Evolutionary conservation across 192 early-diverging fungal genomes (phyloP).

Genomic region (Cetraspora pellucida): DNA sequence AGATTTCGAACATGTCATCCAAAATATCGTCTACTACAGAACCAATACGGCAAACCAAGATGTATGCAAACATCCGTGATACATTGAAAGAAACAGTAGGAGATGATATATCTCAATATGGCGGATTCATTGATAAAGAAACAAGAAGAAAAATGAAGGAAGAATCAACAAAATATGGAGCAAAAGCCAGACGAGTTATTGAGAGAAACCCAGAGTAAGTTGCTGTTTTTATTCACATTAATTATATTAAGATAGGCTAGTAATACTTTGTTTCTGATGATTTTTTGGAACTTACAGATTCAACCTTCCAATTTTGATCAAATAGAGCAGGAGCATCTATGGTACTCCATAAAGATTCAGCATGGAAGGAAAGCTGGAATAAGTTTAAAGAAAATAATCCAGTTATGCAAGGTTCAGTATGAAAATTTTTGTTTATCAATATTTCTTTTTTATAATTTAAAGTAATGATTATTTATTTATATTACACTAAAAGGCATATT

Average conservation of each 20-base stretch:
- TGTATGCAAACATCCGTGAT: slow-evolving; percentile 64
- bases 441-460: neutral
- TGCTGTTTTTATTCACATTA: slow-evolving; percentile 18
- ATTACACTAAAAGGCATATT: slow-evolving; percentile 58
- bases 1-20: slow-evolving; percentile 64
- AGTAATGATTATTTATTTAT: slow-evolving; percentile 13
- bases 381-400: slow-evolving; percentile 89
- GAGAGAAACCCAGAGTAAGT: slow-evolving; percentile 44
- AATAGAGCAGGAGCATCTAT: slow-evolving; percentile 71
- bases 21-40: slow-evolving; percentile 66
- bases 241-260: slow-evolving; percentile 27
- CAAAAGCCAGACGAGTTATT: slow-evolving; percentile 12
- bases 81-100: slow-evolving; percentile 70
- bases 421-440: neutral
- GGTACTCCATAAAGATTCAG: slow-evolving; percentile 84
- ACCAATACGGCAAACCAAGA: slow-evolving; percentile 68
- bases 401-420: slow-evolving; percentile 68
- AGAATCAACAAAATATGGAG: slow-evolving; percentile 40
- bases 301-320: slow-evolving; percentile 6
- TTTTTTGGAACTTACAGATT: slow-evolving; percentile 13
- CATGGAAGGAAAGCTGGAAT: slow-evolving; percentile 88
- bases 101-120: slow-evolving; percentile 70
- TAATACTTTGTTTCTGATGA: neutral
- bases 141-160: slow-evolving; percentile 62
- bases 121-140: slow-evolving; percentile 77